phyloP scores from a whole-genome alignment of 192 early-diverging fungal genomes.

The Coemansia sp. region DNA sequence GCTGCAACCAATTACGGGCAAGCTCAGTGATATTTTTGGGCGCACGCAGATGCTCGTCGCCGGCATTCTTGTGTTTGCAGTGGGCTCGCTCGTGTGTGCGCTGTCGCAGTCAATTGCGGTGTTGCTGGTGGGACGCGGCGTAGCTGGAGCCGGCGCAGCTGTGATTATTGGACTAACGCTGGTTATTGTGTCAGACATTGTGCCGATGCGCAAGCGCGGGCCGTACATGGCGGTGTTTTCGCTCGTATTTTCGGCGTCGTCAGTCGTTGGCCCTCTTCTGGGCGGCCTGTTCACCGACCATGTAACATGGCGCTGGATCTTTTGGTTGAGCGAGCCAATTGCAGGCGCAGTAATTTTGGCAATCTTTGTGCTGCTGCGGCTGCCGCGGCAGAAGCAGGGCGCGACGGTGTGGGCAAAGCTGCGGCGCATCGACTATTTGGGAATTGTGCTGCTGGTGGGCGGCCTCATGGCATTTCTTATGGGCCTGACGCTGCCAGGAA shows the following conservation, averaged over 20 bases:
- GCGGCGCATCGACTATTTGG: constrained; percentile 66
- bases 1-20: constrained; percentile 75
- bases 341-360: constrained; percentile 53
- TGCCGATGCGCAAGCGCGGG: constrained; percentile 64
- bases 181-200: constrained; percentile 73
- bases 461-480: constrained; percentile 63
- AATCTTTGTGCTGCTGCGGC: constrained; percentile 36
- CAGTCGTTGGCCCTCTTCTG: constrained; percentile 62
- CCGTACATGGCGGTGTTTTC: constrained; percentile 66
- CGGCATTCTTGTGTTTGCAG: constrained; percentile 58
- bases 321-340: constrained; percentile 64
- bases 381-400: constrained; percentile 26
- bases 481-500: constrained; percentile 74
- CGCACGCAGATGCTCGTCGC: constrained; percentile 60
- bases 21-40: constrained; percentile 85
- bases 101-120: constrained; percentile 62
- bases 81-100: constrained; percentile 59
- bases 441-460: constrained; percentile 59
- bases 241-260: constrained; percentile 60
- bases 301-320: constrained; percentile 59
- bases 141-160: constrained; percentile 70
- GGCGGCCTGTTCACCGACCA: constrained; percentile 63
- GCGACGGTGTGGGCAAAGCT: constrained; percentile 53
- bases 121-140: constrained; percentile 64
- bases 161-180: constrained; percentile 64